Base-by-base conservation (phyloP, 176 grass and related monocot species). In the Rhynchospora breviuscula region DNA sequence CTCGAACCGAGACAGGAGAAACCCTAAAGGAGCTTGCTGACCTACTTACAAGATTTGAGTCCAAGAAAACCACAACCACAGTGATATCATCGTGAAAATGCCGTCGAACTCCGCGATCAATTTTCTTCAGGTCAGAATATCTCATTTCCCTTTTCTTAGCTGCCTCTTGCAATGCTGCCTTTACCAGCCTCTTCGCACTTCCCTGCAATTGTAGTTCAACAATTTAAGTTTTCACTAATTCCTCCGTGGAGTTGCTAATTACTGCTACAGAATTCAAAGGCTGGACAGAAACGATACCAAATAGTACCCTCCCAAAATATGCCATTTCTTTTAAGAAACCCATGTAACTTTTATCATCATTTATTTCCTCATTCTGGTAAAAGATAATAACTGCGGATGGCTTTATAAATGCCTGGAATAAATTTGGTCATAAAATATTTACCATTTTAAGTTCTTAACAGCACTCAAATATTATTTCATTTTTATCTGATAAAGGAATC, bases 1-100 rank as follows among this genome's bases (percentile, higher is more conserved):
- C 79, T 64, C 79, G 56, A 47, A 82, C 62, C 4, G 79, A 82
- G 35, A 80, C 14, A 1, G 78, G 78, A 21, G 78, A 80, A 51
- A 82, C 79, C 79, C 79, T 82, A 53, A 82, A 26, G 59, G 83
- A 26, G 69, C 6, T 77, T 44, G 78, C 11, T 5, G 78, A 62
- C 78, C 57, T 80, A 80, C 79, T 67, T 64, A 64, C 60, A 64
- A 82, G 79, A 17, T 82, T 82, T 26, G 56, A 82, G 35, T 92
- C 90, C 31, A 92, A 85, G 70, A 87, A 92, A 51, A 92, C 61
- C 58, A 92, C 90, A 53, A 85, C 68, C 3, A 85, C 87, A 19
- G 87, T 92, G 60, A 92, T 89, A 14, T 89, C 90, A 60, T 92
- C 87, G 4, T 89, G 87, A 78, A 87, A 89, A 85, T 89, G 76